These are phyloP conservation scores for Citrullus mucosospermus DNA, from an alignment of 306 rosid species.

Conservation along the genomic window DNA sequence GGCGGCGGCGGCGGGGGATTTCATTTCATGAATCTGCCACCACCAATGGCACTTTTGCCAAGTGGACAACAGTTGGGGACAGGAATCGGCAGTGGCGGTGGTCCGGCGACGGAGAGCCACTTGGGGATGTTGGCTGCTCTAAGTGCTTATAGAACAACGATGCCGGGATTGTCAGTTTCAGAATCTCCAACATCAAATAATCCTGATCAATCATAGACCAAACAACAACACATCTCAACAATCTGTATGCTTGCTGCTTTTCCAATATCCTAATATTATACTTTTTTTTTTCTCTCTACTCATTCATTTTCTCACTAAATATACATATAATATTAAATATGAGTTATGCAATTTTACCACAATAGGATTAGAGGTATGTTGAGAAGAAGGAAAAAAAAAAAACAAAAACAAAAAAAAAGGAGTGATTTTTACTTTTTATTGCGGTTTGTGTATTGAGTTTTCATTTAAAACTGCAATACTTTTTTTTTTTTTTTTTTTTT, in stretches of 20 bases:
- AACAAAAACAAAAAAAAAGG: not conserved
- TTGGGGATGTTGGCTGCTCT: conserved; percentile 62
- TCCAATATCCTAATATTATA: not conserved
- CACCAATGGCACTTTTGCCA: conserved; percentile 58
- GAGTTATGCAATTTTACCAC: not conserved
- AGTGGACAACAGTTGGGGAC: conserved; percentile 40
- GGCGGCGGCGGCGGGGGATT: conserved; percentile 19
- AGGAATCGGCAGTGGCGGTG: conserved; percentile 5
- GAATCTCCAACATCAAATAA: conserved; percentile 2
- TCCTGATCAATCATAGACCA: conserved; percentile 1
- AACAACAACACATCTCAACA: not conserved
- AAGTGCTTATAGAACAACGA: conserved; percentile 28
- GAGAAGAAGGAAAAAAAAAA: not conserved
- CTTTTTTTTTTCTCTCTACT: not conserved
- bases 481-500: too few species aligned
- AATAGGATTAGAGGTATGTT: not conserved
- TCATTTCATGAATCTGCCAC: conserved; percentile 87
- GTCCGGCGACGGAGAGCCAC: conserved; percentile 33
- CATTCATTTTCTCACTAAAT: not conserved
- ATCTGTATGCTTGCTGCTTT: conserved; percentile 3
- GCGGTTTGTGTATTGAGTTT: conserved; percentile 3
- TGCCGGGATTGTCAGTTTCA: conserved; percentile 4
- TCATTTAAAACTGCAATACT: not conserved
- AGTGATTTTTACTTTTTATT: not conserved
- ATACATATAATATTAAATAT: not conserved